Percentiles rank a stretch among this genome's conserved stretches.
Conservation (phyloP, 306 rosid genomes). For the Betula pendula region DNA sequence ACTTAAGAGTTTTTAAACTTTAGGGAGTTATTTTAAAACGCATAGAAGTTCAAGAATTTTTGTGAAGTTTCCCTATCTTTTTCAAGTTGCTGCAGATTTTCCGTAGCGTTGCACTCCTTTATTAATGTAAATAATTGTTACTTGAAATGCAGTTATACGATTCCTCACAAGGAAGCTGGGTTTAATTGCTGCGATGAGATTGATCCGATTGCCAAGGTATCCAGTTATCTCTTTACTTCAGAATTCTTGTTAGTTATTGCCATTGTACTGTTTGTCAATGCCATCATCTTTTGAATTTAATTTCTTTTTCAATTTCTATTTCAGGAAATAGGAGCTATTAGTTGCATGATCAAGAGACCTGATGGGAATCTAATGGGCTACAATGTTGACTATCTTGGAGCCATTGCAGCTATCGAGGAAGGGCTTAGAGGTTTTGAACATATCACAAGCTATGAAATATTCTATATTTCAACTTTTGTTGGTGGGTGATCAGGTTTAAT, state of each 20-base stretch:
- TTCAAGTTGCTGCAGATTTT: not conserved
- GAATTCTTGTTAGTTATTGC: not conserved
- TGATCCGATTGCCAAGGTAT: slow-evolving; percentile 62
- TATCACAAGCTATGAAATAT: not conserved
- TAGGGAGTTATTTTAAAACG: no score
- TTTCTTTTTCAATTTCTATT: not conserved
- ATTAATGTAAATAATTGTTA: not conserved
- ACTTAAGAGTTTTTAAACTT: no score
- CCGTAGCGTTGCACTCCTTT: no score
- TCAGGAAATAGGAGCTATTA: slow-evolving; percentile 70
- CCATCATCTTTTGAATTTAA: not conserved
- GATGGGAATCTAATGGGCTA: slow-evolving; percentile 59
- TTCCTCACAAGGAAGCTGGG: slow-evolving; percentile 66
- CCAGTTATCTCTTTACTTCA: not conserved
- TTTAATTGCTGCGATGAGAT: slow-evolving; percentile 58
- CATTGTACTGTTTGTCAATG: not conserved
- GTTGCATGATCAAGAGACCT: slow-evolving; percentile 64
- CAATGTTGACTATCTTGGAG: slow-evolving; percentile 67
- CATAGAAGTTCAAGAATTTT: no score
- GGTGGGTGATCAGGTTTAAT: not conserved
- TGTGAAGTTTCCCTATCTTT: no score
- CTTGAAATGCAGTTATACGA: slow-evolving; percentile 45
- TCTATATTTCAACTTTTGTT: not conserved
- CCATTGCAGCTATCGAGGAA: slow-evolving; percentile 68
- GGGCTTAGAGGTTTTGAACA: slow-evolving; percentile 50